Conservation (phyloP, 2,329 filamentous ascomycete genomes). For the Arthrocladium fulminans region DNA sequence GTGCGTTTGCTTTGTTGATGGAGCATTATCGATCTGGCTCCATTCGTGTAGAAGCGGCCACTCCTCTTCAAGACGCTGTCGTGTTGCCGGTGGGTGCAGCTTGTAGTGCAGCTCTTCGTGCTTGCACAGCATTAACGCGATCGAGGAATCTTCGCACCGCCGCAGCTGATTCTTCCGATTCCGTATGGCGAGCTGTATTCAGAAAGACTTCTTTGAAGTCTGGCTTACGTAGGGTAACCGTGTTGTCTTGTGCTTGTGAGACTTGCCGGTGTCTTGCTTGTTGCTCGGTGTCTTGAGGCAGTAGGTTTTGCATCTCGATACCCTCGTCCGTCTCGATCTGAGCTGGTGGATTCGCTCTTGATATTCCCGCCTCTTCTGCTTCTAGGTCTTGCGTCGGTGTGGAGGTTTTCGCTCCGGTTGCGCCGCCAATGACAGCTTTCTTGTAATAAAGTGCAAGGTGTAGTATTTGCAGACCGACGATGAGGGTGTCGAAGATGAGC, state of each 20-base stretch:
- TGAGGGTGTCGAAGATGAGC: constrained; percentile 3
- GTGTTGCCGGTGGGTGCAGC: neutral
- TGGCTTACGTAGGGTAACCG: constrained; percentile 2
- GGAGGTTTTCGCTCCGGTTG: neutral
- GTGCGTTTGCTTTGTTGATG: neutral
- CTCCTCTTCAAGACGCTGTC: neutral
- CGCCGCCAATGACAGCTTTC: neutral
- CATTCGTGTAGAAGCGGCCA: neutral
- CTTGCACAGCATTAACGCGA: constrained; percentile 1
- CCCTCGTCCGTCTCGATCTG: constrained; percentile 3
- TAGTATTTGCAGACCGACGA: constrained; percentile 6
- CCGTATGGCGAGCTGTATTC: neutral
- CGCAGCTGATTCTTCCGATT: neutral
- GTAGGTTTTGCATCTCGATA: constrained; percentile 7
- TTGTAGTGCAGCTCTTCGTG: neutral
- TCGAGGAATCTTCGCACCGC: constrained; percentile 1
- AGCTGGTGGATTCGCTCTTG: neutral
- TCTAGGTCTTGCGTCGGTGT: constrained; percentile 6
- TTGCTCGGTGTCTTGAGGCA: neutral
- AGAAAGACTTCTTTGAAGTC: constrained; percentile 9
- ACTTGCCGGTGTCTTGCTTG: neutral
- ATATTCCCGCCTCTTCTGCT: constrained; percentile 9
- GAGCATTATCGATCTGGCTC: no score
- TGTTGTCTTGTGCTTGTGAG: neutral
- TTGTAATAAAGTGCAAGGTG: constrained; percentile 7